A percentile compares a stretch with the other conserved stretches of the same genome.
Evolutionary conservation across 2,329 filamentous ascomycete species (phyloP).

Genomic region (Penicillium corylophilum): DNA sequence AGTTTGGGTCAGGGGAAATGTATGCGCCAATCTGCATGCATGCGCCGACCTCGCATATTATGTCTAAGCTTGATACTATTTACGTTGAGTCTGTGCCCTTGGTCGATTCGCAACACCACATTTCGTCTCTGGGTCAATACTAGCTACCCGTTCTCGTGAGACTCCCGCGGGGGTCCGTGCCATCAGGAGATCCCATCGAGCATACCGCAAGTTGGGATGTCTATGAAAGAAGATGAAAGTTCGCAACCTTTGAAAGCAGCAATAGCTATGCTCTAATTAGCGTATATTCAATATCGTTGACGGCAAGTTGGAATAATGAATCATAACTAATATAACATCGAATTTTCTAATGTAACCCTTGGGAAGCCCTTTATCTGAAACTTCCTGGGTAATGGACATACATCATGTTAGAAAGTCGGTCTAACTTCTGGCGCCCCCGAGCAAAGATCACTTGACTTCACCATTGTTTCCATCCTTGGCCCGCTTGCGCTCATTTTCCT

Average conservation of each 20-base stretch:
- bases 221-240: too few relatives aligned
- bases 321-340: too few relatives aligned
- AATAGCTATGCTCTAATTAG: too few relatives aligned
- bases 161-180: too few relatives aligned
- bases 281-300: too few relatives aligned
- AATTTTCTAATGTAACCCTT: too few relatives aligned
- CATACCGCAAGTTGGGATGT: too few relatives aligned
- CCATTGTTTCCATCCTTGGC: neutral
- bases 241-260: too few relatives aligned
- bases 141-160: too few relatives aligned
- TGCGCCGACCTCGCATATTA: neutral
- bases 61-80: neutral
- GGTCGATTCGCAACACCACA: neutral
- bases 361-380: neutral
- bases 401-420: neutral
- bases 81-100: neutral
- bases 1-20: neutral
- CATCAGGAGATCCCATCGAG: too few relatives aligned
- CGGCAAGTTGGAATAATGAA: neutral
- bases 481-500: slow-evolving; percentile 1
- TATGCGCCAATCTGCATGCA: neutral
- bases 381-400: neutral
- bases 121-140: neutral
- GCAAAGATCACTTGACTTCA: neutral
- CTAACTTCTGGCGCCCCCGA: neutral